Percentiles rank a stretch among this genome's conserved stretches.
These are phyloP conservation scores for Talaromyces amestolkiae DNA, from an alignment of 2,329 filamentous ascomycete species.

Conservation along the genomic window DNA sequence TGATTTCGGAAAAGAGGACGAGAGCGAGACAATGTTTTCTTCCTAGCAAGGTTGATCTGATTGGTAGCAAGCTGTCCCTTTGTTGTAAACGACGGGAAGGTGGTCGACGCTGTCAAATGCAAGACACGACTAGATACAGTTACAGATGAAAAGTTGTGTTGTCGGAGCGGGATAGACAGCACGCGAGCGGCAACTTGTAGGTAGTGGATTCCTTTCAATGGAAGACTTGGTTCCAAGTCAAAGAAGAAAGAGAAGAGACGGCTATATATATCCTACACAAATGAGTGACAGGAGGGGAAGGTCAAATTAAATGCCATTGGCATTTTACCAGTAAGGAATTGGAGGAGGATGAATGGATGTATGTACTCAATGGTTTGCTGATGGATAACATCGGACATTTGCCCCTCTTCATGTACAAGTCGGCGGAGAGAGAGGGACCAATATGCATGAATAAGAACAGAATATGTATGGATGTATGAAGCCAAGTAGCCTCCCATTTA, in stretches of 20 bases:
- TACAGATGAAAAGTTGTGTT: slow-evolving; percentile 1
- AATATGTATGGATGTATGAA: slow-evolving; percentile 6
- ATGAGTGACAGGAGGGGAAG: slow-evolving; percentile 12
- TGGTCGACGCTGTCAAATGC: slow-evolving; percentile 6
- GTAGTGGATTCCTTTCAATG: not conserved
- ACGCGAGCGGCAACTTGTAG: not conserved
- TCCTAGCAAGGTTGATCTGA: not conserved
- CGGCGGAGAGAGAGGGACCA: slow-evolving; percentile 10
- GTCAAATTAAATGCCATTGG: slow-evolving; percentile 18
- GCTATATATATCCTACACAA: slow-evolving; percentile 8
- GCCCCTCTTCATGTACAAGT: slow-evolving; percentile 17
- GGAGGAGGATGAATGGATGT: slow-evolving; percentile 3
- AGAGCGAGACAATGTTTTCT: not conserved
- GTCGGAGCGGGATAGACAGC: slow-evolving; percentile 1
- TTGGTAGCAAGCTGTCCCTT: not conserved
- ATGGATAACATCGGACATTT: slow-evolving; percentile 17
- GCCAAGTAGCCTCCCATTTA: slow-evolving; percentile 12
- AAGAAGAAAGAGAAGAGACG: not conserved
- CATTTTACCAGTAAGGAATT: not conserved
- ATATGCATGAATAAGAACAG: slow-evolving; percentile 5
- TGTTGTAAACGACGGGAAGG: not conserved
- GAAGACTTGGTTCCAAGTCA: not conserved
- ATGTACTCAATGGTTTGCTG: not conserved
- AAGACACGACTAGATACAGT: slow-evolving; percentile 9
- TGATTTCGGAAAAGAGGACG: not conserved